A percentile compares a stretch with the other conserved stretches of the same genome.
These are phyloP conservation scores for Magnusiomyces suaveolens DNA, from an alignment of 1,139 yeast genomes.

Conservation along the genomic window DNA sequence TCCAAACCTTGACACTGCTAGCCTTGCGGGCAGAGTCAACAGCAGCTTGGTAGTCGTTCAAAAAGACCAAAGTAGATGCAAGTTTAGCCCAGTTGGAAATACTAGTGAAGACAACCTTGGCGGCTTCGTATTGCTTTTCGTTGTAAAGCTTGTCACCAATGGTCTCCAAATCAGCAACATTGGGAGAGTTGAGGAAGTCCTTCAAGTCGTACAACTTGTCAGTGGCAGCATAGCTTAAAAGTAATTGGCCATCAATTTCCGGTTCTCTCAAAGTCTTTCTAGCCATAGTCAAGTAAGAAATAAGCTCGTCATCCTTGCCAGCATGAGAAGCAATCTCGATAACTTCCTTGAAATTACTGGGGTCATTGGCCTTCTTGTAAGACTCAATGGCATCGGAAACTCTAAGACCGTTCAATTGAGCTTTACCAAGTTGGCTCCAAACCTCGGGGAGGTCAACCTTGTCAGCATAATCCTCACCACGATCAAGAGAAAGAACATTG, in stretches of 20 bases:
- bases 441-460: constrained; percentile 75
- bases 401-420: constrained; percentile 89
- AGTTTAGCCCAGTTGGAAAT: constrained; percentile 91
- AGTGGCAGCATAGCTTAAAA: constrained; percentile 76
- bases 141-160: constrained; percentile 90
- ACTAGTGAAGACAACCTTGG: constrained; percentile 75
- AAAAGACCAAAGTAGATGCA: constrained; percentile 88
- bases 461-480: constrained; percentile 91
- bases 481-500: constrained; percentile 84
- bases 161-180: constrained; percentile 83
- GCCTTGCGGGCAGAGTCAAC: constrained; percentile 99
- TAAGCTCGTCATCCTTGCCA: constrained; percentile 88
- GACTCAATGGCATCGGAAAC: constrained; percentile 87
- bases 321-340: constrained; percentile 94
- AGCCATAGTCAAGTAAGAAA: constrained; percentile 87
- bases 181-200: constrained; percentile 71
- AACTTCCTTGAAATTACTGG: constrained; percentile 81
- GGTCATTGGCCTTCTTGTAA: constrained; percentile 75
- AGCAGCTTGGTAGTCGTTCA: constrained; percentile 89
- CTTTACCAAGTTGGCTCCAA: constrained; percentile 85
- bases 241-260: constrained; percentile 80
- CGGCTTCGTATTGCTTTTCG: constrained; percentile 79
- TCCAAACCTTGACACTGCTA: constrained; percentile 89
- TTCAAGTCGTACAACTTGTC: constrained; percentile 73
- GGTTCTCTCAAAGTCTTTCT: constrained; percentile 88